Percentiles rank a stretch among this genome's conserved stretches.
Conservation (phyloP, 1,284 basidiomycete species). For the Thecaphora thlaspeos region DNA sequence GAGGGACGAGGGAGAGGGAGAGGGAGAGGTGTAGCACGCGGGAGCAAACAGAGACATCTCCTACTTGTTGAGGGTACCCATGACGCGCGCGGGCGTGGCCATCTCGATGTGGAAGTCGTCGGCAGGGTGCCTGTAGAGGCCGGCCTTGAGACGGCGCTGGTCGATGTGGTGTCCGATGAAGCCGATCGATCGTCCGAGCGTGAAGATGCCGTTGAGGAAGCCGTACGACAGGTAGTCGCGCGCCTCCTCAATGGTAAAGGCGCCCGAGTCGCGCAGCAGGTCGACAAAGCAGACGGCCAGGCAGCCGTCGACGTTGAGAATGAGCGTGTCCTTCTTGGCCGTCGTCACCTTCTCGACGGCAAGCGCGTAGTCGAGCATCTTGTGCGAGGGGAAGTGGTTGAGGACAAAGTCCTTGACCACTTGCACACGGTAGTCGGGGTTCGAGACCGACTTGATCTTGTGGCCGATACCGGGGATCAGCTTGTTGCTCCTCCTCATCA, state of each 20-base stretch:
- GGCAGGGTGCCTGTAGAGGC: slow-evolving; percentile 59
- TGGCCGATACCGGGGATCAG: slow-evolving; percentile 98
- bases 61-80: slow-evolving; percentile 44
- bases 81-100: slow-evolving; percentile 47
- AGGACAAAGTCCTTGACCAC: slow-evolving; percentile 95
- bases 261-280: slow-evolving; percentile 84
- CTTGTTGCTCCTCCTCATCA: slow-evolving; percentile 91
- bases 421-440: slow-evolving; percentile 72
- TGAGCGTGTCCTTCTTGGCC: slow-evolving; percentile 87
- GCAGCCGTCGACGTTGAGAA: slow-evolving; percentile 77
- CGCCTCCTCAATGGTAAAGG: slow-evolving; percentile 93
- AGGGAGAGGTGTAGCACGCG: background rate
- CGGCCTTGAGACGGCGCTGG: slow-evolving; percentile 72
- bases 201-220: slow-evolving; percentile 92
- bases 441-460: slow-evolving; percentile 85
- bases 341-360: slow-evolving; percentile 98
- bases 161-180: slow-evolving; percentile 94
- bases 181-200: slow-evolving; percentile 93
- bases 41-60: too few species aligned
- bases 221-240: slow-evolving; percentile 93
- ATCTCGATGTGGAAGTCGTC: slow-evolving; percentile 57
- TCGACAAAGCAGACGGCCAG: slow-evolving; percentile 98
- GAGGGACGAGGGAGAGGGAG: background rate
- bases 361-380: slow-evolving; percentile 87
- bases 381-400: slow-evolving; percentile 85